Base-by-base conservation (phyloP, 2,329 filamentous ascomycete genomes). In the Trichocomaceae sp. region DNA sequence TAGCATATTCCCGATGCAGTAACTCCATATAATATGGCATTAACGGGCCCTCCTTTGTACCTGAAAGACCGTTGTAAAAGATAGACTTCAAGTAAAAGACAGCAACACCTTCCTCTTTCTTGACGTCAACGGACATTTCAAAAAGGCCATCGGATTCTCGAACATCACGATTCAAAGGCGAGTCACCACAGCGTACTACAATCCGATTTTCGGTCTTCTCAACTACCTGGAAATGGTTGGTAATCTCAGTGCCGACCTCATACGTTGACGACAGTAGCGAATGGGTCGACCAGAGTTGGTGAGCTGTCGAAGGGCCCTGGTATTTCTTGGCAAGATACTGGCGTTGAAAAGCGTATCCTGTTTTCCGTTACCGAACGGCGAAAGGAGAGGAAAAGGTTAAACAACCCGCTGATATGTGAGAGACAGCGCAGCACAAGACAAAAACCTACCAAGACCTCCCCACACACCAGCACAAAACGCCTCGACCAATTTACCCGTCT, bases 141-240 rank as follows among this genome's bases (percentile, higher is more conserved):
- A 88, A 87, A 23, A 88, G 71, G 0, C 85, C 85, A 63, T 88
- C 85, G 1, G 78, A 80, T 8, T 77, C 73, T 7, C 85, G 77
- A 1, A 80, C 76, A 0, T 73, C 78, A 45, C 72, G 72, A 45
- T 80, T 80, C 20, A 81, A 74, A 0, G 85, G 85, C 1, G 81
- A 81, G 58, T 84, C 85, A 15, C 85, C 85, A 60, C 82, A 85
- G 20, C 85, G 81, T 20, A 88, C 77, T 0, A 83, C 76, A 57
- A 88, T 84, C 10, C 77, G 73, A 6, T 76, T 77, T 0, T 79
- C 72, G 0, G 80, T 83, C 70, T 85, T 85, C 52, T 83, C 80
- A 1, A 88, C 72, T 0, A 88, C 84, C 66, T 88, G 83, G 64
- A 88, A 88, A 68, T 88, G 85, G 65, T 88, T 84, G 2, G 82